phyloP scores from a whole-genome alignment of 2,329 filamentous ascomycete species.

The Beauveria asiatica region DNA sequence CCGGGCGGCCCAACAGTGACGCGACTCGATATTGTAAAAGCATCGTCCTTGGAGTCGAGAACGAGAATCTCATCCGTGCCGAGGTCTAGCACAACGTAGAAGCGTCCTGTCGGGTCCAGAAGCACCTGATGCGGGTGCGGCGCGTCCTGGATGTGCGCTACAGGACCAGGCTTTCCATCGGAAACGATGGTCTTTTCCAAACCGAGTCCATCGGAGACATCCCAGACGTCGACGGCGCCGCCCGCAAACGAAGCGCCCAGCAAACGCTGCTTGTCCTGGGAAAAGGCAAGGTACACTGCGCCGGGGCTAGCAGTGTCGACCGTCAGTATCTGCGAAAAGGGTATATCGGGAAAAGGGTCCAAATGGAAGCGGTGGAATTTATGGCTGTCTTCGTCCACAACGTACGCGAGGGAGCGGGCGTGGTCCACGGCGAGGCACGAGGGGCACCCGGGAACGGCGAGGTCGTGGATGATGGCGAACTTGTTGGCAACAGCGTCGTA shows the following conservation, averaged over 20 bases:
- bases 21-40: conserved; percentile 28
- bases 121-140: conserved; percentile 39
- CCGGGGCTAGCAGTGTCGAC: conserved; percentile 30
- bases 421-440: conserved; percentile 39
- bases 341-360: conserved; percentile 23
- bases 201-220: conserved; percentile 28
- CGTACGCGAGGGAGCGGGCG: conserved; percentile 31
- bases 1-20: conserved; percentile 27
- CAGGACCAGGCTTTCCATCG: conserved; percentile 24
- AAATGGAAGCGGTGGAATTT: conserved; percentile 32
- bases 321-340: conserved; percentile 19
- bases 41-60: conserved; percentile 34
- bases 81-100: conserved; percentile 40
- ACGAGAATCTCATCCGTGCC: conserved; percentile 40
- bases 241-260: conserved; percentile 35
- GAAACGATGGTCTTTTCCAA: conserved; percentile 29
- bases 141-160: conserved; percentile 23
- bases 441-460: conserved; percentile 27
- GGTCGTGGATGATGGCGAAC: conserved; percentile 29
- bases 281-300: conserved; percentile 41
- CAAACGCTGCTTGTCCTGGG: conserved; percentile 34
- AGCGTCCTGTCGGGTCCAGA: conserved; percentile 40
- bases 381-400: conserved; percentile 38
- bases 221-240: conserved; percentile 37
- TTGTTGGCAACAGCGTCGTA: conserved; percentile 28